Evolutionary conservation across 2,329 filamentous ascomycete genomes (phyloP).

Genomic region (Trichoderma arundinaceum): DNA sequence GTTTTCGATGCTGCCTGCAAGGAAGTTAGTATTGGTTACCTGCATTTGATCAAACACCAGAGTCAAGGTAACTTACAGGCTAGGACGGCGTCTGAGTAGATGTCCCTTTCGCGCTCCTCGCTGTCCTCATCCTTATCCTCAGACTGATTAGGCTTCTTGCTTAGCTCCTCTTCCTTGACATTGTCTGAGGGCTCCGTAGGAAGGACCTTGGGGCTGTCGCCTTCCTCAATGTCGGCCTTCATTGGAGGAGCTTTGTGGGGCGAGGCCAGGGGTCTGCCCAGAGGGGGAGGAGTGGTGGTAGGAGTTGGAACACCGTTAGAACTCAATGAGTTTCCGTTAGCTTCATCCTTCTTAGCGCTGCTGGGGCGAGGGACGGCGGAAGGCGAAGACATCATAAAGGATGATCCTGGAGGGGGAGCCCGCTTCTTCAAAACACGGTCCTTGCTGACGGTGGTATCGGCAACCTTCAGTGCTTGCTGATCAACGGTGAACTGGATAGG

Average conservation of each 20-base stretch:
- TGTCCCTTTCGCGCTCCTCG: conserved; percentile 82
- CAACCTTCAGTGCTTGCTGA: conserved; percentile 88
- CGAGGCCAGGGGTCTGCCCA: conserved; percentile 55
- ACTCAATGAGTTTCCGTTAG: conserved; percentile 44
- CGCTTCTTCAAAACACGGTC: conserved; percentile 72
- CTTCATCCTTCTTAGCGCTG: conserved; percentile 63
- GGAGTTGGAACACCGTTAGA: conserved; percentile 72
- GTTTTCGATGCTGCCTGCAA: conserved; percentile 88
- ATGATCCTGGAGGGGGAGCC: conserved; percentile 58
- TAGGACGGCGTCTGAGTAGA: conserved; percentile 91
- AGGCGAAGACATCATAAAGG: conserved; percentile 62
- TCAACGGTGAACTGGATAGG: conserved; percentile 99
- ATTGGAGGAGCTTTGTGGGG: conserved; percentile 70
- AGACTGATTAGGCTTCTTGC: conserved; percentile 59
- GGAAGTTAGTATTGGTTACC: conserved; percentile 43
- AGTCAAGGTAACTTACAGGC: conserved; percentile 69
- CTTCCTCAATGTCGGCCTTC: conserved; percentile 78
- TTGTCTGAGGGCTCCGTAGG: conserved; percentile 71
- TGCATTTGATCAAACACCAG: neutral
- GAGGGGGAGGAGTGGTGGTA: conserved; percentile 67
- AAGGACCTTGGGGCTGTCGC: conserved; percentile 78
- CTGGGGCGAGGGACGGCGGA: conserved; percentile 71
- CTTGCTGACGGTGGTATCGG: conserved; percentile 78
- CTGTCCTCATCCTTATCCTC: conserved; percentile 77
- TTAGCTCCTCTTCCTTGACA: conserved; percentile 68